phyloP scores from a whole-genome alignment of 192 early-diverging fungal genomes.

The Obelidium mucronatum region DNA sequence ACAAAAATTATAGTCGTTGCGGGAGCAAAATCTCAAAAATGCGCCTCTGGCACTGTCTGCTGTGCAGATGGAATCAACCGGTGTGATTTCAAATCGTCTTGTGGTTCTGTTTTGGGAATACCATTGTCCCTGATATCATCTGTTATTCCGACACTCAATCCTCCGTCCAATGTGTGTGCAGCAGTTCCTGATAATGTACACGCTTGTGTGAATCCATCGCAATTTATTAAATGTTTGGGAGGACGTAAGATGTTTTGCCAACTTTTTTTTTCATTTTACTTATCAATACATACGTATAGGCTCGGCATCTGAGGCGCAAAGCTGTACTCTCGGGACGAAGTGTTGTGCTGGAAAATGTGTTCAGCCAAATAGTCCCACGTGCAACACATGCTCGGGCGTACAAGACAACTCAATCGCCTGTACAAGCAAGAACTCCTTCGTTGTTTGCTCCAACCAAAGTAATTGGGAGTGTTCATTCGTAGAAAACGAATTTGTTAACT shows the following conservation, averaged over 20 bases:
- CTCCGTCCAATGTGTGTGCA: slow-evolving; percentile 17
- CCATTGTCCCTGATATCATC: background rate
- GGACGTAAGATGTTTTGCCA: background rate
- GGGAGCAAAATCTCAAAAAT: background rate
- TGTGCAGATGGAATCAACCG: slow-evolving; percentile 33
- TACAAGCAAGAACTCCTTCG: slow-evolving; percentile 6
- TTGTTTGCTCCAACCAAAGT: slow-evolving; percentile 11
- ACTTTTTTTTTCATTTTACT: background rate
- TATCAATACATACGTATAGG: background rate
- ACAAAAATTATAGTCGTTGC: background rate
- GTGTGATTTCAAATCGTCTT: slow-evolving; percentile 34
- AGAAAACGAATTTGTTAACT: background rate
- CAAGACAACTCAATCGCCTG: background rate
- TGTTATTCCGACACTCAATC: background rate
- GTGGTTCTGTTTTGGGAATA: background rate
- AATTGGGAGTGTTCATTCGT: background rate
- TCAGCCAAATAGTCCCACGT: background rate
- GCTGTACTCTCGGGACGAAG: background rate
- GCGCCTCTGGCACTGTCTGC: slow-evolving; percentile 36
- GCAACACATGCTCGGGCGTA: slow-evolving; percentile 17
- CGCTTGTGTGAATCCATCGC: slow-evolving; percentile 23
- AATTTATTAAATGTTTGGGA: background rate
- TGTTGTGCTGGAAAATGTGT: slow-evolving; percentile 29
- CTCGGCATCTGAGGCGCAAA: background rate
- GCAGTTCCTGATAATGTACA: background rate